Base-by-base conservation (phyloP, 2,329 filamentous ascomycete genomes). In the Cercospora brassicicola region DNA sequence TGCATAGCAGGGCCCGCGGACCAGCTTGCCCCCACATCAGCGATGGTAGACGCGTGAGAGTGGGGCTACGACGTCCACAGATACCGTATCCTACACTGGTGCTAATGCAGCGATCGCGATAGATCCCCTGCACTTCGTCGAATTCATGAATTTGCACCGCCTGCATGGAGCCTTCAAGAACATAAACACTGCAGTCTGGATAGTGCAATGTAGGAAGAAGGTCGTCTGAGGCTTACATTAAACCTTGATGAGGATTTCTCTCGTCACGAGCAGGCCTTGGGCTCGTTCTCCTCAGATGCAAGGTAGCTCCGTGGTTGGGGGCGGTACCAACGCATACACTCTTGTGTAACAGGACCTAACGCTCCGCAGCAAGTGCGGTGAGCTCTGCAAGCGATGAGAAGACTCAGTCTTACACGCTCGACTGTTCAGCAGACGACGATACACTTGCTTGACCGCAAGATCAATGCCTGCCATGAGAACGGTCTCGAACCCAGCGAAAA, bases 1-100 rank as follows among this genome's bases (percentile, higher is more conserved):
- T 64, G 62, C 62, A 64, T 62, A 26, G 39, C 28, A 62, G 26
- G 26, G 9, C 36, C 36, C 11, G 59, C 42, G 59, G 39, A 51
- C 30, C 39, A 62, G 20, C 36, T 31, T n/a, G 55, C 28, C 59
- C 59, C 36, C 39, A 45, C 59, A 51, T 30, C 36, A 62, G 36
- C 36, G 39, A 8, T 62, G 42, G 59, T 15, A 31, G 42, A 48
- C 42, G 33, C 42, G 18, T 51, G 36, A 30, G 26, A 42, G 26
- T 48, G 59, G 59, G 42, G 20, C 59, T 23, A n/a, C 39, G 15
- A 45, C 42, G 59, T 13, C 28, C 55, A 33, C 28, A 33, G 23
- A 57, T 57, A 57, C 55, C 55, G 7, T 42, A 42, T 42, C 36
- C 15, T 59, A 18, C 55, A n/a, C 15, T 36, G 18, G 55, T 55